Conservation (phyloP, 805 yeast genomes). For the Myxozyma sirexii region DNA sequence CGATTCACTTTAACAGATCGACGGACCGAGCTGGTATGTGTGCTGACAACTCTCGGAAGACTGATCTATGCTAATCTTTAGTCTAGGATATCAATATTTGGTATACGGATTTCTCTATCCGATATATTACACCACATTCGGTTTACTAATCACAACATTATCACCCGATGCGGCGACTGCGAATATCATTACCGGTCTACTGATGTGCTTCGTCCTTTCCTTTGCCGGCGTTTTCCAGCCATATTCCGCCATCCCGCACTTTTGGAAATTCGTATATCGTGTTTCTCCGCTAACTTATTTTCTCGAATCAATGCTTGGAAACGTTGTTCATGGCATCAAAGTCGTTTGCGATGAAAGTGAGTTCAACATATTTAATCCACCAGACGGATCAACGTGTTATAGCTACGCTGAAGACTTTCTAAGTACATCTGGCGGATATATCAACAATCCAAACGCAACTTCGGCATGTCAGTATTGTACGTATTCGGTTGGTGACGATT, state of each 20-base stretch:
- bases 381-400: constrained; percentile 58
- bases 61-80: not conserved
- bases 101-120: constrained; percentile 56
- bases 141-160: constrained; percentile 57
- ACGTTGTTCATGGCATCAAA: constrained; percentile 52
- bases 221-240: constrained; percentile 75
- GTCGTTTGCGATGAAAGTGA: constrained; percentile 58
- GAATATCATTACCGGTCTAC: constrained; percentile 57
- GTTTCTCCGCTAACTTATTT: constrained; percentile 71
- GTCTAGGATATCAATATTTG: constrained; percentile 49
- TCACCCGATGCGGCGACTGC: constrained; percentile 71
- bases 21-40: constrained; percentile 43
- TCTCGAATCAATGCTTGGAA: constrained; percentile 57
- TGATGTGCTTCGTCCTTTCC: constrained; percentile 59
- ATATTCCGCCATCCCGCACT: constrained; percentile 63
- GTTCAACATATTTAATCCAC: constrained; percentile 55
- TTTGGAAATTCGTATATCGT: constrained; percentile 84
- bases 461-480: constrained; percentile 33
- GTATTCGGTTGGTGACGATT: constrained; percentile 24
- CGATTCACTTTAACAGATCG: constrained; percentile 50
- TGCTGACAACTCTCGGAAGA: no score
- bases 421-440: constrained; percentile 40
- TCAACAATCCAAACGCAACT: constrained; percentile 37
- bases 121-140: constrained; percentile 55
- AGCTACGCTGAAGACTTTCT: constrained; percentile 54